Conservation (phyloP, 768 basidiomycete genomes). For the Obba rivulosa region DNA sequence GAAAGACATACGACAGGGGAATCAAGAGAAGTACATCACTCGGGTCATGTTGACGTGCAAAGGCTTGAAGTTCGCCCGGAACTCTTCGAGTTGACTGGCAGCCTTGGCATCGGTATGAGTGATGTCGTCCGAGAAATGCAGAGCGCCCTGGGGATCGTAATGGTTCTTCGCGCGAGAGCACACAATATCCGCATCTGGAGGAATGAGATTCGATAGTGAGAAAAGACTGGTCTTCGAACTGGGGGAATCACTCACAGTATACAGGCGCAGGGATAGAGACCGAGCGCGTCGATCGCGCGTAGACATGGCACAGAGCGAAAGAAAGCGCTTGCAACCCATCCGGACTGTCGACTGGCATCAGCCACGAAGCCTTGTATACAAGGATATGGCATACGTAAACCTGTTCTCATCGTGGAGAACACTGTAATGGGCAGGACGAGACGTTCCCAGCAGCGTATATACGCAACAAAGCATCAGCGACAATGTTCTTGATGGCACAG, state of each 20-base stretch:
- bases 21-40: constrained; percentile 32
- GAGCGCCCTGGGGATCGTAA: constrained; percentile 54
- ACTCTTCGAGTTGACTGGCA: constrained; percentile 37
- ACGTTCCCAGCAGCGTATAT: constrained; percentile 58
- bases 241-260: constrained; percentile 49
- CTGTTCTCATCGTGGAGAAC: constrained; percentile 50
- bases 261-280: constrained; percentile 82
- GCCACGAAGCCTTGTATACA: neutral
- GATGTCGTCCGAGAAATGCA: constrained; percentile 59
- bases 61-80: constrained; percentile 49
- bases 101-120: constrained; percentile 34
- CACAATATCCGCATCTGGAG: constrained; percentile 66
- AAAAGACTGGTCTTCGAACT: neutral
- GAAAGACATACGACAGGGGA: neutral
- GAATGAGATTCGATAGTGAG: neutral
- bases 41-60: constrained; percentile 43
- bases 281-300: constrained; percentile 73
- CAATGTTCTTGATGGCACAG: neutral
- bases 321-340: constrained; percentile 67
- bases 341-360: constrained; percentile 33
- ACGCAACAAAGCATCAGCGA: constrained; percentile 9
- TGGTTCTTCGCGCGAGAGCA: constrained; percentile 80
- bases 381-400: constrained; percentile 42
- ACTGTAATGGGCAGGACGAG: constrained; percentile 58
- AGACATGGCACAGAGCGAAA: constrained; percentile 76